Evolutionary conservation across 257 asterid species (phyloP), one percentile per base, ranked within the genome.

Genomic region (Mentha longifolia): DNA sequence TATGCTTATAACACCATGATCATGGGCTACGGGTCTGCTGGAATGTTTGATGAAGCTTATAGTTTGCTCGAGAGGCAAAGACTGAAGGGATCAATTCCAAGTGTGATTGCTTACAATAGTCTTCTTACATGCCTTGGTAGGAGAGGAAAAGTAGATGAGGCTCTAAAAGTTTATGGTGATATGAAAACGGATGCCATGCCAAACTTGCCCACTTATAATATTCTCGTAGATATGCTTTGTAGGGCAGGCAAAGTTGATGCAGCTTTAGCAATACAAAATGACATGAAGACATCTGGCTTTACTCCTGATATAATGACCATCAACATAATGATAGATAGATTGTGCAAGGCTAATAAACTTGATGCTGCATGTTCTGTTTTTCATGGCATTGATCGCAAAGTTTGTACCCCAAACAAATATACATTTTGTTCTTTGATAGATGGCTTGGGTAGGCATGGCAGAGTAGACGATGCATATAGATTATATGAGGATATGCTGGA

Each of bases 1-100:
- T 91, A 89, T 80, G 97, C 99, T 67, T 94, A 94, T 77, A 89
- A 87, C 81, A 89, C 99, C 54, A 86, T 94, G 98, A 91, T 94
- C 70, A 91, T 94, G 99, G 99, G 97, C 43, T 91, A 89, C 15
- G 98, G 99, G 37, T 86, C 87, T 25, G 88, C 85, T 65, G 97
- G 98, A 43, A 87, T 77, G 80, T 94, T 94, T 33, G 86, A 86
- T 30, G 95, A 94, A 78, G 99, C 92, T 7, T 91, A 85, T 78
- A 70, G 51, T 67, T 88, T 91, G 75, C 92, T 94, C 20, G 99
- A 91, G 83, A 87, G 98, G 81, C 99, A 94, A 65, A 88, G 93
- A 79, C 76, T 73, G 60, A 94, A 86, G 77, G 99, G 99, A 9
- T 85, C 97, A 22, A 86, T 91, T 62, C 97, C 98, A 1, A 83